These are phyloP conservation scores for Leucocoprinus birnbaumii DNA, from an alignment of 768 basidiomycete genomes.

Conservation along the genomic window DNA sequence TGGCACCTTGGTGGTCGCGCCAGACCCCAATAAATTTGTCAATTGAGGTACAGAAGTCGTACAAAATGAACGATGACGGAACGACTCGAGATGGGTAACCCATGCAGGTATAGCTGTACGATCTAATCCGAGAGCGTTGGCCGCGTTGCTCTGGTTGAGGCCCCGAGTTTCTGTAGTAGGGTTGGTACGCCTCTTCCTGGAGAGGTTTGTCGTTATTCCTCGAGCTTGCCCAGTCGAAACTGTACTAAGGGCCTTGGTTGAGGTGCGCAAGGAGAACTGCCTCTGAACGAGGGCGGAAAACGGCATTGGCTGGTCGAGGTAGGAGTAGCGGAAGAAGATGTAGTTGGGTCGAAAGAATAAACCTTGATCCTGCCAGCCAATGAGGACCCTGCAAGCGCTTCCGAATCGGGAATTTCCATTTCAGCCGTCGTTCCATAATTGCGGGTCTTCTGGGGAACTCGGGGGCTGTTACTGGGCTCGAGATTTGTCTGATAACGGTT, in stretches of 20 bases:
- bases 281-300: slow-evolving; percentile 9
- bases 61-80: slow-evolving; percentile 2
- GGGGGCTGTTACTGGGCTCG: too few species aligned
- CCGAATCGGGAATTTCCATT: background rate
- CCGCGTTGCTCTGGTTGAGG: background rate
- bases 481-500: too few species aligned
- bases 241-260: background rate
- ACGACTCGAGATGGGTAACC: slow-evolving; percentile 1
- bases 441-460: background rate
- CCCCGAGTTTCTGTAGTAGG: background rate
- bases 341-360: background rate
- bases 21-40: background rate
- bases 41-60: background rate
- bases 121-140: background rate
- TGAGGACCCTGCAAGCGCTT: background rate
- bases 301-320: background rate
- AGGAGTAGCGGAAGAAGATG: background rate
- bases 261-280: background rate
- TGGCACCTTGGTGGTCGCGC: background rate
- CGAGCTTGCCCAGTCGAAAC: background rate
- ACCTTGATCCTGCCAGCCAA: slow-evolving; percentile 7
- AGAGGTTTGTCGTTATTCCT: background rate
- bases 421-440: background rate
- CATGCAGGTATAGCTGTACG: background rate
- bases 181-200: background rate